Conservation (phyloP, 1,284 basidiomycete genomes). For the Rhodotorula sp. region DNA sequence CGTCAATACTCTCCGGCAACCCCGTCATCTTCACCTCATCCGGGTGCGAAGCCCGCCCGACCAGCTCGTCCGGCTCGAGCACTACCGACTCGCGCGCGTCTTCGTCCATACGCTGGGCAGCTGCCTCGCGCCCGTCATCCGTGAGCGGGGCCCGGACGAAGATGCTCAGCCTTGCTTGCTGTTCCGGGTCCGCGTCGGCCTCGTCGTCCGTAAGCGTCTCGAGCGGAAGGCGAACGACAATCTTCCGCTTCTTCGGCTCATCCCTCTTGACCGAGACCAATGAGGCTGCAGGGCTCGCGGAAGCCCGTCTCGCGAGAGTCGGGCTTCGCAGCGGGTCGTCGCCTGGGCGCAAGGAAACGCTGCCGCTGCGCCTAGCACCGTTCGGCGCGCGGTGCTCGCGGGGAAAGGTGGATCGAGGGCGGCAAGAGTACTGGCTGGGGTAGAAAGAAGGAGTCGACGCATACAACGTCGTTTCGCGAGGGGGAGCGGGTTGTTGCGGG, state of each 20-base stretch:
- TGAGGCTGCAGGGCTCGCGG: not conserved
- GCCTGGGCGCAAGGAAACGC: not conserved
- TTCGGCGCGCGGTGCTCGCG: not conserved
- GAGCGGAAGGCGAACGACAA: constrained; percentile 14
- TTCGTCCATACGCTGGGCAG: not conserved
- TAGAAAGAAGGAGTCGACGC: constrained; percentile 7
- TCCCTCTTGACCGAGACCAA: not conserved
- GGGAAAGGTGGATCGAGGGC: not conserved
- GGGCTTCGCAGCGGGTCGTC: constrained; percentile 5
- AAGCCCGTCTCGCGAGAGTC: not conserved
- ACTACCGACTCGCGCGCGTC: not conserved
- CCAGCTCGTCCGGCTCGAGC: constrained; percentile 12
- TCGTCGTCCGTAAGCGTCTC: not conserved
- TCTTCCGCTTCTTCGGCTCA: constrained; percentile 20
- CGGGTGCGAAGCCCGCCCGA: not conserved
- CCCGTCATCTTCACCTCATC: constrained; percentile 10
- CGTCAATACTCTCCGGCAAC: constrained; percentile 22
- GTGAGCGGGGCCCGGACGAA: not conserved
- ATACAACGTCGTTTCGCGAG: constrained; percentile 1
- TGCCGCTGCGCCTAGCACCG: not conserved
- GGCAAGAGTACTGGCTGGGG: not conserved
- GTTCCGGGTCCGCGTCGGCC: not conserved
- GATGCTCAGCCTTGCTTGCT: not conserved
- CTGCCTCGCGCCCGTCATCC: not conserved
- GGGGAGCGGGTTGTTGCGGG: not conserved